These are phyloP conservation scores for Calocera cornea DNA, from an alignment of 768 basidiomycete genomes.

Conservation along the genomic window DNA sequence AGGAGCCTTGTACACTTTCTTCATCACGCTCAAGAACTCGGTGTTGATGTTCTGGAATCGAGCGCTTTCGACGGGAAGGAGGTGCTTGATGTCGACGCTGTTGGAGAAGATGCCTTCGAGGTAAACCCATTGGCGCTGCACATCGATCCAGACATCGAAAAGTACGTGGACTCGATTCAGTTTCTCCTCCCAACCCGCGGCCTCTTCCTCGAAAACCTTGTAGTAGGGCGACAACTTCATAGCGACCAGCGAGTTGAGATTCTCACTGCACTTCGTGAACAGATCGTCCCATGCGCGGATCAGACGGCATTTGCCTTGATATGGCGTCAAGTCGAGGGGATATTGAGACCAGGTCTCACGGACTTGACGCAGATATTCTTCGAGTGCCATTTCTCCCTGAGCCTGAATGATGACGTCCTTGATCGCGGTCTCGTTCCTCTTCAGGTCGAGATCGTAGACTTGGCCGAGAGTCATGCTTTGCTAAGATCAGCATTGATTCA, in stretches of 20 bases:
- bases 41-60: slow-evolving; percentile 98
- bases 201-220: slow-evolving; percentile 91
- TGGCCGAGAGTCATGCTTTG: slow-evolving; percentile 84
- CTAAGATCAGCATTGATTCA: neutral
- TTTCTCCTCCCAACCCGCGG: slow-evolving; percentile 91
- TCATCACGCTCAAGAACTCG: slow-evolving; percentile 97
- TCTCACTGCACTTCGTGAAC: slow-evolving; percentile 94
- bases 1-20: slow-evolving; percentile 98
- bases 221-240: slow-evolving; percentile 99
- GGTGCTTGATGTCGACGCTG: slow-evolving; percentile 97
- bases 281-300: slow-evolving; percentile 95
- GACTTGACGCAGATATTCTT: slow-evolving; percentile 91
- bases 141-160: slow-evolving; percentile 99
- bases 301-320: slow-evolving; percentile 95
- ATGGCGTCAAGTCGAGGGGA: slow-evolving; percentile 89
- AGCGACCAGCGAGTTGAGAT: slow-evolving; percentile 85
- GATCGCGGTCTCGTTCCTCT: slow-evolving; percentile 78
- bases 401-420: slow-evolving; percentile 95
- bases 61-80: slow-evolving; percentile 92
- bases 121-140: slow-evolving; percentile 99
- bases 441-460: slow-evolving; percentile 93
- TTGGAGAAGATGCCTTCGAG: slow-evolving; percentile 99
- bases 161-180: slow-evolving; percentile 91
- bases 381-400: slow-evolving; percentile 95
- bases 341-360: slow-evolving; percentile 96